Percentiles rank a stretch among this genome's conserved stretches.
Conservation (phyloP, 2,329 filamentous ascomycete species). For the Calonectria crousiana region DNA sequence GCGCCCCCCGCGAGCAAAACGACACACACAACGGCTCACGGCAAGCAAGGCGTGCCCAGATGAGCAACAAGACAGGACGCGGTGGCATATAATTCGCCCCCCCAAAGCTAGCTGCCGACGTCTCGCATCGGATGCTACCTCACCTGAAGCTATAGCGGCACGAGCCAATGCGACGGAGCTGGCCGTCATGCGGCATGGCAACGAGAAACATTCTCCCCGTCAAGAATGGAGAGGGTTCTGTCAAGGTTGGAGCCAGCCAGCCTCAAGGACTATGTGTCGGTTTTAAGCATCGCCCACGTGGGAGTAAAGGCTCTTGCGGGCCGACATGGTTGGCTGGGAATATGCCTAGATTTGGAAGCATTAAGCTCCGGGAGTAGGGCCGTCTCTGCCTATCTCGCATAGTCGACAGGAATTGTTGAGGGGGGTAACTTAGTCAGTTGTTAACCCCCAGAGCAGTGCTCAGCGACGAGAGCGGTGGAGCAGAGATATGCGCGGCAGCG, state of each 20-base stretch:
- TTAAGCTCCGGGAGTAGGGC: slow-evolving; percentile 11
- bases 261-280: not conserved
- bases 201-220: not conserved
- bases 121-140: slow-evolving; percentile 10
- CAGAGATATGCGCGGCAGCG: slow-evolving; percentile 23
- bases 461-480: not conserved
- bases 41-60: not conserved
- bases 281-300: slow-evolving; percentile 7
- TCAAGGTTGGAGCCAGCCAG: not conserved
- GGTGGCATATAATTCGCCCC: not conserved
- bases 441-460: not conserved
- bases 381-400: slow-evolving; percentile 9
- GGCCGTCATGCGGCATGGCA: not conserved
- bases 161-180: not conserved
- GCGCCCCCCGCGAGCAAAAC: not conserved
- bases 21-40: not conserved
- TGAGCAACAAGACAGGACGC: not conserved
- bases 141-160: not conserved
- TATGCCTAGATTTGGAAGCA: slow-evolving; percentile 8
- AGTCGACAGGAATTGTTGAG: slow-evolving; percentile 17
- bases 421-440: slow-evolving; percentile 1
- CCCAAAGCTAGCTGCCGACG: not conserved
- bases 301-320: not conserved
- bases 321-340: slow-evolving; percentile 5
- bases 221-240: not conserved